Evolutionary conservation across 2,329 filamentous ascomycete species (phyloP), one percentile per base, ranked within the genome.

Genomic region (Aspergillus melleus): DNA sequence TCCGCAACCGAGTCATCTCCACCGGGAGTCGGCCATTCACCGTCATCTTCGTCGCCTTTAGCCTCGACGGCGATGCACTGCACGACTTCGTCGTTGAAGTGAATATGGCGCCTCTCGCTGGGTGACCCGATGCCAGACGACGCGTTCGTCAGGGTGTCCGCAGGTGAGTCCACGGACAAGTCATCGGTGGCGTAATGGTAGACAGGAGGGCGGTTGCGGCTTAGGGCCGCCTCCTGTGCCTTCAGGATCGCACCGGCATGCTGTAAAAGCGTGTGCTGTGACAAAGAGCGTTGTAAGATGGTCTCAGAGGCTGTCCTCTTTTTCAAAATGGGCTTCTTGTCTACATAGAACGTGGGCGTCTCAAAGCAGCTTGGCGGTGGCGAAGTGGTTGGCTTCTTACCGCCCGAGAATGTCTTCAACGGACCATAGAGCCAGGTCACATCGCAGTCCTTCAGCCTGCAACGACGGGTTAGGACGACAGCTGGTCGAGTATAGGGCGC

Each of bases 391-490:
- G 80, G 74, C 12, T 76, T 76, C 59, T 86, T 79, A 70, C 68
- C 81, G 61, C 82, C 85, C 57, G 82, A 80, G 22, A 89, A 88
- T 1, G 89, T 89, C 74, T 96, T 94, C 52, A 97, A 78, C 12
- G 95, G 95, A 0, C 95, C 95, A 71, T 98, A 99, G 1, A 99
- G 82, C 95, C 94, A 99, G 50, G 94, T 97, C 32, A 97, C 92
- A 76, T 99, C 94, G 74, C 90, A 95, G 70, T 98, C 95, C 75
- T 98, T 99, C 61, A 97, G 83, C 93, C 92, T 96, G 69, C 16
- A 53, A 19, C 8, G n/a, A 12, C n/a, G 61, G 26, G 65, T 63
- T 60, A 61, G 50, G 58, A 47, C 46, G 24, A 49, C 12, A 39
- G 20, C 30, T 57, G 12, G 3, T 22, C 24, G 11, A 46, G 16